Percentiles rank a stretch among this genome's conserved stretches.
Conservation (phyloP, 2,329 filamentous ascomycete species). For the Scedosporium minutisporum region DNA sequence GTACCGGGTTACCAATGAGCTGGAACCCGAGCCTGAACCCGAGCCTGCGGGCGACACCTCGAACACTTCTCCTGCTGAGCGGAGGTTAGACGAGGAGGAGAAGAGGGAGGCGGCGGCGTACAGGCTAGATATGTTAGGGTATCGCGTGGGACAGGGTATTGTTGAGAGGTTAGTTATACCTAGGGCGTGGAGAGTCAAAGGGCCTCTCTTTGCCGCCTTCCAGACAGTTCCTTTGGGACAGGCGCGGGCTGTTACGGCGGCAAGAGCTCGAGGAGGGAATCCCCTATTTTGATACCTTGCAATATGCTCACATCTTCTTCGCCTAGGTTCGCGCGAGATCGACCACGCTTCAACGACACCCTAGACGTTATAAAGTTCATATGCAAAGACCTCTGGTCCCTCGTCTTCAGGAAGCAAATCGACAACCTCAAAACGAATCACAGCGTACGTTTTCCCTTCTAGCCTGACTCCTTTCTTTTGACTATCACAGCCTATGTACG, state of each 20-base stretch:
- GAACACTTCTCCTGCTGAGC: conserved; percentile 8
- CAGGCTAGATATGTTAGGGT: conserved; percentile 74
- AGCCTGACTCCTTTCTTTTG: background rate
- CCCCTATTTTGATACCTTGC: background rate
- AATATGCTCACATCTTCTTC: background rate
- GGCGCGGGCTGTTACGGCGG: no score
- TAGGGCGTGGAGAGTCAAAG: no score
- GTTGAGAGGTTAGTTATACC: conserved; percentile 63
- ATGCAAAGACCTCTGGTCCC: conserved; percentile 94
- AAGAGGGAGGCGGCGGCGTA: conserved; percentile 77
- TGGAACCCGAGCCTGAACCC: conserved; percentile 33
- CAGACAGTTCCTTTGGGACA: background rate
- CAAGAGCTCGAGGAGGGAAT: background rate
- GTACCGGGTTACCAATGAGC: conserved; percentile 71
- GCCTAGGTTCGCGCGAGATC: conserved; percentile 69
- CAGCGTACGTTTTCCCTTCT: conserved; percentile 41
- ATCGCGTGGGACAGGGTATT: conserved; percentile 83
- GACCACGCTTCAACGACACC: conserved; percentile 82
- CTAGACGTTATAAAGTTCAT: conserved; percentile 97
- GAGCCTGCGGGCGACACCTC: conserved; percentile 10
- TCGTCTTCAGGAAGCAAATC: conserved; percentile 93
- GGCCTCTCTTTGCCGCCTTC: background rate
- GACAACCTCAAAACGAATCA: conserved; percentile 99
- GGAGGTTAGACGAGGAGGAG: conserved; percentile 63
- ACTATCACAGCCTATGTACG: background rate